Evolutionary conservation across 2,329 filamentous ascomycete genomes (phyloP), one percentile per base, ranked within the genome.

Genomic region (Leptographium lundbergii): DNA sequence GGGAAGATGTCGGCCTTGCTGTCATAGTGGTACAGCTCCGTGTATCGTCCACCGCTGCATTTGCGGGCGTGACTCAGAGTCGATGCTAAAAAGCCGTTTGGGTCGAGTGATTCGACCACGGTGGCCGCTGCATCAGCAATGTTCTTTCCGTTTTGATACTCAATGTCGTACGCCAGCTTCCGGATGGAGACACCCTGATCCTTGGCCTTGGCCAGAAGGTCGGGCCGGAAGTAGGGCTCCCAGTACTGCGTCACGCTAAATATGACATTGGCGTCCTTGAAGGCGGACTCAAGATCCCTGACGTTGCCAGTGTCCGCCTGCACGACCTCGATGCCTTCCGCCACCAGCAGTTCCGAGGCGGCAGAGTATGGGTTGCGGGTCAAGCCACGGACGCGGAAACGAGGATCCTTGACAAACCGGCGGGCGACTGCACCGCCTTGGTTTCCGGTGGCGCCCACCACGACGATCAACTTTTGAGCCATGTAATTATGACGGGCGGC

Each of bases 171-270:
- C 0, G 75, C 75, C 60, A 73, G 75, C 58, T 67, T 67, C 13
- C 75, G 71, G 62, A 72, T 75, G 0, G 70, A 72, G 19, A 77
- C 67, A 6, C 73, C 75, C 14, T 67, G 63, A 36, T 71, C 69
- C 4, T 65, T 60, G 3, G 73, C 75, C 56, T 69, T 69, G 25
- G 68, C 65, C 14, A 74, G 72, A 60, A 70, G 73, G 61, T 76
- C 73, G 0, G 73, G 70, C 3, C 73, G 69, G 65, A 74, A 74
- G 64, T 80, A 80, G 2, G 74, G 71, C 58, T 78, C 74, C 75
- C 76, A 82, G 68, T 78, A 82, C 62, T 82, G 74, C 0, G 80
- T 83, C 56, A 80, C 75, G 61, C 73, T 72, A 68, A 82, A 83
- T 61, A 83, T 79, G 59, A 74, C 65, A 60, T 76, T 73, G 22